Evolutionary conservation across 164 flowering plant genomes (phyloP).

Genomic region (Warburgia ugandensis): DNA sequence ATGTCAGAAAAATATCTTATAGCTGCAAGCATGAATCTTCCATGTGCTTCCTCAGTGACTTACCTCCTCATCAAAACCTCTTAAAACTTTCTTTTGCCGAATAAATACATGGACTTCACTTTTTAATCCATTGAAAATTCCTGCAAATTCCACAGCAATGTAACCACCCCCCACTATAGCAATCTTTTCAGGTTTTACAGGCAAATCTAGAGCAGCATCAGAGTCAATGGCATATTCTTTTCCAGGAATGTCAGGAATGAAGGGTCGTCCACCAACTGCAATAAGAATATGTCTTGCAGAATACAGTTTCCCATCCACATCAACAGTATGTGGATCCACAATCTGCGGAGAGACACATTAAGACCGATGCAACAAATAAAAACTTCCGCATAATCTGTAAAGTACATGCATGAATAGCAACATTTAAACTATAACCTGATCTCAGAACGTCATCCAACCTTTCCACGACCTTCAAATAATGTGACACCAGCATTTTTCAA

Average conservation of each 20-base stretch:
- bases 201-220: slow-evolving; percentile 96
- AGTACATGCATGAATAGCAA: not conserved
- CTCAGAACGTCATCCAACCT: slow-evolving; percentile 45
- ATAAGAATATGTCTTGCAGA: slow-evolving; percentile 80
- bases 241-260: slow-evolving; percentile 89
- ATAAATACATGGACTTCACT: slow-evolving; percentile 97
- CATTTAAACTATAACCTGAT: slow-evolving; percentile 11
- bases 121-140: slow-evolving; percentile 85
- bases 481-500: slow-evolving; percentile 76
- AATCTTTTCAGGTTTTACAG: slow-evolving; percentile 74
- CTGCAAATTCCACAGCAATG: slow-evolving; percentile 95
- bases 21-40: not conserved
- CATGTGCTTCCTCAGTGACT: slow-evolving; percentile 1
- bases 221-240: slow-evolving; percentile 89
- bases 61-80: slow-evolving; percentile 99
- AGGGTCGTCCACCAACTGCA: slow-evolving; percentile 94
- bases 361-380: slow-evolving; percentile 6
- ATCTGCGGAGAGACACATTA: slow-evolving; percentile 34
- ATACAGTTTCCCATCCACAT: slow-evolving; percentile 84
- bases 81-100: slow-evolving; percentile 73
- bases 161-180: slow-evolving; percentile 98
- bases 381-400: not conserved
- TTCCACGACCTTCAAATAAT: slow-evolving; percentile 93
- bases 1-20: not conserved
- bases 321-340: slow-evolving; percentile 85